A percentile compares a stretch with the other conserved stretches of the same genome.
Evolutionary conservation across 2,329 filamentous ascomycete genomes (phyloP).

Genomic region (Tolypocladium tundrense): DNA sequence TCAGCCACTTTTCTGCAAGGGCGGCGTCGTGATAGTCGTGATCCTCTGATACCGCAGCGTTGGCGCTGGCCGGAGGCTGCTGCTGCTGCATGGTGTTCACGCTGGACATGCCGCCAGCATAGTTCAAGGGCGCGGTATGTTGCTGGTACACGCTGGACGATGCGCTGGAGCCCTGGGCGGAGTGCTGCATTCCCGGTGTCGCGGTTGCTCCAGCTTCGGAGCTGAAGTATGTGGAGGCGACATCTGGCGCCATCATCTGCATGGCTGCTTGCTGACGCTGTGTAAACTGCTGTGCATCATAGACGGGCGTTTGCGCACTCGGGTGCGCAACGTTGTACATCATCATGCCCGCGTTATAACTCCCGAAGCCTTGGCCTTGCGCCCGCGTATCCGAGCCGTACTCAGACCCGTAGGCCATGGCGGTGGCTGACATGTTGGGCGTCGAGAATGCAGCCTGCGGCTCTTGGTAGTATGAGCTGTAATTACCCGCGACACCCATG

Average conservation of each 20-base stretch:
- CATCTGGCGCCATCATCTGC: slow-evolving; percentile 49
- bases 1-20: slow-evolving; percentile 59
- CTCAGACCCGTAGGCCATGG: slow-evolving; percentile 51
- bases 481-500: slow-evolving; percentile 47
- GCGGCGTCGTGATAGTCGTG: slow-evolving; percentile 48
- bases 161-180: slow-evolving; percentile 35
- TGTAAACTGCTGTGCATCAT: slow-evolving; percentile 68
- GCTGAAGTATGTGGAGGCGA: slow-evolving; percentile 61
- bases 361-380: slow-evolving; percentile 42
- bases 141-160: slow-evolving; percentile 56
- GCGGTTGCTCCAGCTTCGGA: slow-evolving; percentile 34
- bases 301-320: slow-evolving; percentile 52
- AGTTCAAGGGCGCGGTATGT: slow-evolving; percentile 47
- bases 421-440: slow-evolving; percentile 44
- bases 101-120: slow-evolving; percentile 34
- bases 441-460: slow-evolving; percentile 40
- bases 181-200: slow-evolving; percentile 41
- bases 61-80: slow-evolving; percentile 2
- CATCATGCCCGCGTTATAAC: slow-evolving; percentile 55
- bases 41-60: slow-evolving; percentile 34
- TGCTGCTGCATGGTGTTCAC: slow-evolving; percentile 33
- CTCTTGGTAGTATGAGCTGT: slow-evolving; percentile 50
- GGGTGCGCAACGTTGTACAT: slow-evolving; percentile 71
- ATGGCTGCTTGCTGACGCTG: slow-evolving; percentile 66
- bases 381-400: slow-evolving; percentile 54